These are phyloP conservation scores for Colletotrichum tofieldiae DNA, from an alignment of 2,329 filamentous ascomycete genomes.

Conservation along the genomic window DNA sequence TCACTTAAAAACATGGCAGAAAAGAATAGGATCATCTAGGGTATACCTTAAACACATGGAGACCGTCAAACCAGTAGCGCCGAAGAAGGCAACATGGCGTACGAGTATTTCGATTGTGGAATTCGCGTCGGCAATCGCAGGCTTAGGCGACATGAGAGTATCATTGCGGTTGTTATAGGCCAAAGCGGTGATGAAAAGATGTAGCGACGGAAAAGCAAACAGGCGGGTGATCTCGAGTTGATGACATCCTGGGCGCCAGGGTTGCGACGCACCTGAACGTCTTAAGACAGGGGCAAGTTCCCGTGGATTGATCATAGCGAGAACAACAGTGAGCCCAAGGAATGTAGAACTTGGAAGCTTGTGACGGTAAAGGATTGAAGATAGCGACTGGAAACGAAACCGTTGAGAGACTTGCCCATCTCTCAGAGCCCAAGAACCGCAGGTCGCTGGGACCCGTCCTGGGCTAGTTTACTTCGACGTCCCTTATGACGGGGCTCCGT, in stretches of 20 bases:
- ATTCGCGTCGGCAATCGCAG: neutral
- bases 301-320: neutral
- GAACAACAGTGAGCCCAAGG: neutral
- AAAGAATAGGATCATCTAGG: constrained; percentile 8
- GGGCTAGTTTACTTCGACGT: neutral
- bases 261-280: neutral
- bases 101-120: neutral
- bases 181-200: neutral
- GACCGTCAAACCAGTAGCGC: constrained; percentile 16
- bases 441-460: too few relatives aligned
- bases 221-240: constrained; percentile 5
- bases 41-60: constrained; percentile 18
- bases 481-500: neutral
- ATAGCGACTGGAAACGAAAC: neutral
- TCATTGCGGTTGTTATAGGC: neutral
- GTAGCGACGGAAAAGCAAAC: constrained; percentile 1
- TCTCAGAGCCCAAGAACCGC: too few relatives aligned
- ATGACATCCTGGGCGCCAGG: neutral
- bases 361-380: too few relatives aligned
- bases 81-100: constrained; percentile 36
- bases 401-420: neutral
- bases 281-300: neutral
- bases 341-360: neutral
- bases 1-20: constrained; percentile 15
- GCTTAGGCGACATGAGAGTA: neutral